Evolutionary conservation across 495 filamentous ascomycete species (phyloP), one percentile per base, ranked within the genome.

Genomic region (Beverwykella pulmonaria): DNA sequence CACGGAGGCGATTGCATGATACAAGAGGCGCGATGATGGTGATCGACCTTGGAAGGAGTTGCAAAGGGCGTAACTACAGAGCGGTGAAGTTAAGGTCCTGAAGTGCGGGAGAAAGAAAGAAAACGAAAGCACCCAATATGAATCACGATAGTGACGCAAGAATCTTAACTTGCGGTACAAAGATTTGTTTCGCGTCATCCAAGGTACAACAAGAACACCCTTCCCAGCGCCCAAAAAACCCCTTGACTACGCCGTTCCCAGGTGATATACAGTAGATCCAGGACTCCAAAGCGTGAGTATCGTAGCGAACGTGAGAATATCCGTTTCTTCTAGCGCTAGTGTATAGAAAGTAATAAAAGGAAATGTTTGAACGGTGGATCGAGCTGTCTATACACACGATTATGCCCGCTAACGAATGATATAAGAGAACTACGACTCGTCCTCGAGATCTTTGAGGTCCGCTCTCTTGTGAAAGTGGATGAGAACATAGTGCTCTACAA

Each of bases 401-500:
- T 44, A n/a, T 44, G 17, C 8, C 32, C 32, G 32, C 32, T 5
- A 53, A 53, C 20, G 25, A 29, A 53, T 7, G 10, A 53, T 29
- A 53, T 6, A 25, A 53, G 14, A 25, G 20, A 20, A 19, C 25
- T 54, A 57, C n/a, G 3, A 57, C 2, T 19, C 29, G 8, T 63
- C 29, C 25, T 63, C 52, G 27, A 49, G 20, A 1, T 34, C 55
- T 32, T 66, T 54, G 15, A 66, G 23, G n/a, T 59, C 54, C 5
- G 19, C 48, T 32, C 29, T 52, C 22, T 47, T 23, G 34, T 66
- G 63, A 36, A 66, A 66, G 36, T 66, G 63, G 25, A 66, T 66
- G 32, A 66, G 56, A 9, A 66, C 55, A 12, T 53, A 17, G 30
- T 66, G 63, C 26, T 66, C 62, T 65, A 22, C 1, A n/a, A 10